Percentiles rank a stretch among this genome's conserved stretches.
phyloP scores from a whole-genome alignment of 371 early-diverging fungal species.

The Saksenaea vasiformis region DNA sequence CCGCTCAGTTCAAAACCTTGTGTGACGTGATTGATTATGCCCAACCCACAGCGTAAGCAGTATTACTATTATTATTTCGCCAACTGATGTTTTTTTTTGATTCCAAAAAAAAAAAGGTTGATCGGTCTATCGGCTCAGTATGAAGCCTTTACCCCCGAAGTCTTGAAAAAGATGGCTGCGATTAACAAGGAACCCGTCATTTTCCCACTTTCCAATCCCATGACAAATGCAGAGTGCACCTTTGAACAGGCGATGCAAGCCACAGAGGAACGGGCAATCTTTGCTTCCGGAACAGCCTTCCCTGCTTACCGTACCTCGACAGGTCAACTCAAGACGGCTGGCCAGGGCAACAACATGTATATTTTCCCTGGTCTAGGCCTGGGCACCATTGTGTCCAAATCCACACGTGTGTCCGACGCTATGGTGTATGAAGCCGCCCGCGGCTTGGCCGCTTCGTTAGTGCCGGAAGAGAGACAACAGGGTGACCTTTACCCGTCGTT shows the following conservation, averaged over 20 bases:
- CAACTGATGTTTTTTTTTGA: not conserved
- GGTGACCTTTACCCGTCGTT: conserved; percentile 82
- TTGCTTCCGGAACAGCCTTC: conserved; percentile 94
- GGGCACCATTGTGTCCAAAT: conserved; percentile 75
- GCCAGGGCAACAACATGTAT: conserved; percentile 91
- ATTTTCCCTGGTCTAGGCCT: conserved; percentile 91
- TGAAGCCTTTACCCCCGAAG: conserved; percentile 69
- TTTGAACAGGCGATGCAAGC: conserved; percentile 84
- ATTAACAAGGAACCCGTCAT: conserved; percentile 84
- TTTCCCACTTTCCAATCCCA: conserved; percentile 92
- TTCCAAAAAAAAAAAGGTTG: no score
- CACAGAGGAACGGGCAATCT: conserved; percentile 81
- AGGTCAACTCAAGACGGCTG: conserved; percentile 59
- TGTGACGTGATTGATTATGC: conserved; percentile 76
- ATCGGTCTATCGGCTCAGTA: conserved; percentile 83
- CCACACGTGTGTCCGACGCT: conserved; percentile 71
- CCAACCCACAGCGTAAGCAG: conserved; percentile 65
- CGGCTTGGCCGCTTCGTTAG: conserved; percentile 79
- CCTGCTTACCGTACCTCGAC: conserved; percentile 73
- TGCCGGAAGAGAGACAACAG: conserved; percentile 61
- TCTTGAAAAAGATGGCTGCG: conserved; percentile 68
- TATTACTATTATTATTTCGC: not conserved
- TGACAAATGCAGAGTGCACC: conserved; percentile 87
- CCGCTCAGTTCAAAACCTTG: conserved; percentile 69
- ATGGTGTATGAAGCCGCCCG: conserved; percentile 81